A percentile compares a stretch with the other conserved stretches of the same genome.
Conservation (phyloP, 1,139 yeast genomes). For the Arxiozyma slooffiae region DNA sequence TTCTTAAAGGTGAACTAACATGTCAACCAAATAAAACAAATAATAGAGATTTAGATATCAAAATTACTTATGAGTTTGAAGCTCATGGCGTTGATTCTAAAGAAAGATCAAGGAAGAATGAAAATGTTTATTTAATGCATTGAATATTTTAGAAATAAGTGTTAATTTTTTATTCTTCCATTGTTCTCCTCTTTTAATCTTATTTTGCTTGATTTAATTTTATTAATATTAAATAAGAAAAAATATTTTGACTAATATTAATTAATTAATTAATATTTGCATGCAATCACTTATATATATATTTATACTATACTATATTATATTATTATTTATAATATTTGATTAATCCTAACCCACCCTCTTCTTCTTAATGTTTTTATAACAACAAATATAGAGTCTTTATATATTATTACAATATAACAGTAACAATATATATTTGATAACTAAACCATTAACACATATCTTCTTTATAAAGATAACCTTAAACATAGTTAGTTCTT, state of each 20-base stretch:
- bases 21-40: conserved; percentile 68
- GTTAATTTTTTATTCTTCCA: not conserved
- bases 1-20: conserved; percentile 57
- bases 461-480: not conserved
- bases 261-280: conserved; percentile 2
- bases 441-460: too few relatives aligned
- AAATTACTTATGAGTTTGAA: conserved; percentile 43
- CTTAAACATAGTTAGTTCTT: not conserved
- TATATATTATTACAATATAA: too few relatives aligned
- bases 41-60: conserved; percentile 79
- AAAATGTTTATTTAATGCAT: conserved; percentile 28
- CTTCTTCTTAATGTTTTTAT: not conserved
- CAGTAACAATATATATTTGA: too few relatives aligned
- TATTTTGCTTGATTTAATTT: not conserved
- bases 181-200: not conserved
- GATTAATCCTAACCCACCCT: not conserved
- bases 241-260: not conserved
- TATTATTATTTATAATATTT: too few relatives aligned
- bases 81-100: conserved; percentile 44
- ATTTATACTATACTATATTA: too few relatives aligned
- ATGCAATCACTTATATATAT: not conserved
- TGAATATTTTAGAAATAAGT: conserved; percentile 8
- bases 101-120: conserved; percentile 39
- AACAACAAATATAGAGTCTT: too few relatives aligned
- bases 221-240: not conserved